These are phyloP conservation scores for Fusarium lyarnte DNA, from an alignment of 2,329 filamentous ascomycete genomes.

Conservation along the genomic window DNA sequence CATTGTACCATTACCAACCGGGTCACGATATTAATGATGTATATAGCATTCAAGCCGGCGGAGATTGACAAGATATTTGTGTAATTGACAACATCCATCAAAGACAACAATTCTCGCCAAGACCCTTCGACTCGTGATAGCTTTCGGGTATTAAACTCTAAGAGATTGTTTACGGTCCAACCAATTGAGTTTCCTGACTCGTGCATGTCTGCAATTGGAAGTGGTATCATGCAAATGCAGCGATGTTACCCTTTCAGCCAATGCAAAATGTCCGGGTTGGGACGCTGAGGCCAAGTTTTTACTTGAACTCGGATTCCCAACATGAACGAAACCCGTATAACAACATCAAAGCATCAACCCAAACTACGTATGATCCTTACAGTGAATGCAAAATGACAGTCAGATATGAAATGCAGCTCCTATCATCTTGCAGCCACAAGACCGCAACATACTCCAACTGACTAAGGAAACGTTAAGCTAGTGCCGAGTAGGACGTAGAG, in stretches of 20 bases:
- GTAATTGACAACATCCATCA: background rate
- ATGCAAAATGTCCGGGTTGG: background rate
- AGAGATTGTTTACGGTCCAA: background rate
- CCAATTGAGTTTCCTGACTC: background rate
- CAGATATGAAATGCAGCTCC: background rate
- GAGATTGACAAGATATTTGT: background rate
- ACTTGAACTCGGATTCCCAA: background rate
- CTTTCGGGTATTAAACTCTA: background rate
- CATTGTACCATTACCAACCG: constrained; percentile 18
- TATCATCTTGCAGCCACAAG: background rate
- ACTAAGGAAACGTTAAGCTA: background rate
- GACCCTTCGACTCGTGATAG: background rate
- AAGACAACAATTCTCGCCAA: background rate
- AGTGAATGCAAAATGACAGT: background rate
- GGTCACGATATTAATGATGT: constrained; percentile 27
- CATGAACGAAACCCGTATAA: too few relatives aligned
- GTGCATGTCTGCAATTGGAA: background rate
- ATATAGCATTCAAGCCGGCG: background rate
- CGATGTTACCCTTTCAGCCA: background rate
- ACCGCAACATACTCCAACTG: background rate
- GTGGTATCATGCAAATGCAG: background rate
- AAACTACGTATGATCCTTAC: background rate
- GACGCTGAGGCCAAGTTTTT: background rate
- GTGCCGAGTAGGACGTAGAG: background rate
- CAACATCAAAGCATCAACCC: background rate